Evolutionary conservation across 371 early-diverging fungal species (phyloP).

Genomic region (Parasitella parasitica): DNA sequence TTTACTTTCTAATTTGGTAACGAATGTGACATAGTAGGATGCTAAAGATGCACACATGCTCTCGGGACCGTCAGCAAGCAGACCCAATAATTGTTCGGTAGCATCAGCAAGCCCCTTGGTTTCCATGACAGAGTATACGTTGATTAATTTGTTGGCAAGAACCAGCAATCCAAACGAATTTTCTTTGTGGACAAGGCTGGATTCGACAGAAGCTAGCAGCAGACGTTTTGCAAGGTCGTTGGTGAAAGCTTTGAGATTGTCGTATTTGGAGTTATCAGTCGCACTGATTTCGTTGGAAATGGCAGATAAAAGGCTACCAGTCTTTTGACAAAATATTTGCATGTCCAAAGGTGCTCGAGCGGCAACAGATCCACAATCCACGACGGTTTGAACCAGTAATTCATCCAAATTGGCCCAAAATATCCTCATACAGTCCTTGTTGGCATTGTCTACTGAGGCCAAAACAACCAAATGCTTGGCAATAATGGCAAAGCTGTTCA

Average conservation of each 20-base stretch:
- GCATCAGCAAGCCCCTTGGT: constrained; percentile 11
- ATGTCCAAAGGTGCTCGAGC: constrained; percentile 19
- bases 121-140: not conserved
- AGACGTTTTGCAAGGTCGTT: constrained; percentile 25
- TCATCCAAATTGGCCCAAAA: constrained; percentile 29
- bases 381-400: constrained; percentile 25
- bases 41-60: constrained; percentile 7
- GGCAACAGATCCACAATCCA: constrained; percentile 22
- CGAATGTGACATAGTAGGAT: constrained; percentile 12
- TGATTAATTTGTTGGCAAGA: constrained; percentile 24
- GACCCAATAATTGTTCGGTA: constrained; percentile 9
- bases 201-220: constrained; percentile 25
- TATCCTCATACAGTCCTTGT: constrained; percentile 7
- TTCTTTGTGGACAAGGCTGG: constrained; percentile 36
- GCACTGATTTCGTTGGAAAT: constrained; percentile 10
- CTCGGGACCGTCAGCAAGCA: constrained; percentile 20
- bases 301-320: constrained; percentile 18
- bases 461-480: constrained; percentile 31
- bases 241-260: not conserved
- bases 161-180: constrained; percentile 8
- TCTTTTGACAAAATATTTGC: constrained; percentile 29
- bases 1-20: constrained; percentile 6
- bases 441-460: constrained; percentile 19
- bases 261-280: not conserved
- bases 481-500: constrained; percentile 19